Percentiles rank a stretch among this genome's conserved stretches.
Conservation (phyloP, 305 asterid genomes). For the Euphrasia arctica region DNA sequence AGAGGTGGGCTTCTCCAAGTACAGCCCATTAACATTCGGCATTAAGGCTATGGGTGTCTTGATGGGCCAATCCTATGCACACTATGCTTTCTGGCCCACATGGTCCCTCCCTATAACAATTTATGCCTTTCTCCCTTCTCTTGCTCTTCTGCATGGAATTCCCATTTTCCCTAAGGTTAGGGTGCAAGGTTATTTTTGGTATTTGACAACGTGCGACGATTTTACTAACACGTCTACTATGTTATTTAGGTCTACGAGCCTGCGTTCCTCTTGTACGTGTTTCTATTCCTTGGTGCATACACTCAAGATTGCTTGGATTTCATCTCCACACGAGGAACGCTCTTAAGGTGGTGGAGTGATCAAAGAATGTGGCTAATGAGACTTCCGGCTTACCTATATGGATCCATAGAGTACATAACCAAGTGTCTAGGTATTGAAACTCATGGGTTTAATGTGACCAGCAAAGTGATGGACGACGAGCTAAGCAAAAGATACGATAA, state of each 20-base stretch:
- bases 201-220: background rate
- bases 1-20: slow-evolving; percentile 65
- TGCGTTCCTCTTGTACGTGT: slow-evolving; percentile 44
- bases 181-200: background rate
- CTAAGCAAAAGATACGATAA: slow-evolving; percentile 55
- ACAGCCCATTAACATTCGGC: slow-evolving; percentile 63
- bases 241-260: slow-evolving; percentile 43
- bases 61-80: slow-evolving; percentile 44
- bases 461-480: slow-evolving; percentile 75
- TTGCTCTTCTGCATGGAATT: slow-evolving; percentile 53
- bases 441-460: slow-evolving; percentile 67
- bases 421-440: slow-evolving; percentile 56
- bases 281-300: slow-evolving; percentile 66
- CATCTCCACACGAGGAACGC: slow-evolving; percentile 42
- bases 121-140: slow-evolving; percentile 61
- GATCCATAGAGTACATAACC: slow-evolving; percentile 35
- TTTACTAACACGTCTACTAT: background rate
- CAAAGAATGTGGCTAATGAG: slow-evolving; percentile 79
- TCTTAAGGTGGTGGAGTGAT: slow-evolving; percentile 74
- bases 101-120: slow-evolving; percentile 51
- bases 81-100: slow-evolving; percentile 60
- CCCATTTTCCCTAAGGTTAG: slow-evolving; percentile 74
- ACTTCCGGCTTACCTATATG: slow-evolving; percentile 42
- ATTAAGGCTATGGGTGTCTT: slow-evolving; percentile 41
- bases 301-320: slow-evolving; percentile 63